phyloP scores from a whole-genome alignment of 495 filamentous ascomycete species.

The Aspergillus indologenus region DNA sequence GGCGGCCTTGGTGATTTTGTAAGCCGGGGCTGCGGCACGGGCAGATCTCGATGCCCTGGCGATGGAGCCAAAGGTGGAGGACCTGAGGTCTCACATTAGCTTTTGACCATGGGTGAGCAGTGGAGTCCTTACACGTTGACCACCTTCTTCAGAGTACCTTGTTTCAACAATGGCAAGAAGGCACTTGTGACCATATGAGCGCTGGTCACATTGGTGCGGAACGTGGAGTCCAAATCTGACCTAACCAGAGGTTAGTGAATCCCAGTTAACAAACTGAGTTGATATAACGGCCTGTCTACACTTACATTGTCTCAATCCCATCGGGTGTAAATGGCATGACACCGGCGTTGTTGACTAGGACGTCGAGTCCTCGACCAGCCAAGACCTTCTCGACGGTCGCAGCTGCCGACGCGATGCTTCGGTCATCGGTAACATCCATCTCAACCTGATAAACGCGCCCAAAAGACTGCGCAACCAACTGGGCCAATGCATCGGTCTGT shows the following conservation, averaged over 20 bases:
- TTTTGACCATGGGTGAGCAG: not conserved
- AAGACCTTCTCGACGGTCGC: not conserved
- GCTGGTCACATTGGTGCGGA: not conserved
- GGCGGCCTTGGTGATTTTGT: conserved; percentile 42
- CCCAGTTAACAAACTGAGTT: not conserved
- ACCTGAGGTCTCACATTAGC: no score
- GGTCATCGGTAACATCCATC: not conserved
- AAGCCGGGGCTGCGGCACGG: conserved; percentile 24
- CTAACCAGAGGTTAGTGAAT: not conserved
- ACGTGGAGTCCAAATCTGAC: not conserved
- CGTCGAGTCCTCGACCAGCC: not conserved
- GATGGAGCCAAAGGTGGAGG: not conserved
- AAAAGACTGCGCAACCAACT: not conserved
- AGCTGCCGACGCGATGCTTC: not conserved
- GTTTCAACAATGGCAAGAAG: not conserved
- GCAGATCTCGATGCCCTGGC: not conserved
- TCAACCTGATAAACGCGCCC: not conserved
- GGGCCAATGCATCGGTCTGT: not conserved
- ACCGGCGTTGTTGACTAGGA: not conserved
- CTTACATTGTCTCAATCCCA: not conserved
- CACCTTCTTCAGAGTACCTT: not conserved
- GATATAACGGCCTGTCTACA: no score
- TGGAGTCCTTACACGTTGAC: not conserved
- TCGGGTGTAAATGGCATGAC: not conserved
- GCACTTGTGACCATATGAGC: not conserved